Evolutionary conservation across 192 early-diverging fungal species (phyloP), one percentile per base, ranked within the genome.

Genomic region (Paraglomus brasilianum): DNA sequence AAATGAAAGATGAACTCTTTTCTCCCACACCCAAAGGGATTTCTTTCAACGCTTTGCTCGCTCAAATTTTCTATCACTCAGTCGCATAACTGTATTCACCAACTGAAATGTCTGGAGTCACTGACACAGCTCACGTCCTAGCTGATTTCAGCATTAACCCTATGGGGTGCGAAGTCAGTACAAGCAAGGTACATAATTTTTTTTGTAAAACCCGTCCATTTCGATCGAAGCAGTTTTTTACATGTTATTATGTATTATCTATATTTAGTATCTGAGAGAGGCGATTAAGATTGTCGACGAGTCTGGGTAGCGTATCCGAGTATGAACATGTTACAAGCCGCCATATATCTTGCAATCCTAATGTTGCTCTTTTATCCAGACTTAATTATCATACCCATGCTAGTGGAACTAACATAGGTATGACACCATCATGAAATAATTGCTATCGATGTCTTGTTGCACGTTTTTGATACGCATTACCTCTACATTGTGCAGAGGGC

Each of bases 351-450:
- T 30, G 30, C 3, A 30, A 30, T 30, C 3, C 30, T 30, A 30
- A 30, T 3, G 30, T 30, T 30, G 3, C 30, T 30, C 30, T 30
- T 30, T 30, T 30, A 24, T 38, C 24, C 15, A 41, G 57, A n/a
- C 42, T 59, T 30, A 59, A 59, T 17, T 59, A 9, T 17, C 15
- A 39, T 7, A 0, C 38, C 24, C 57, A 59, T 22, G 21, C 30
- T 13, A 59, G n/a, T 41, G 57, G 57, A 59, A 59, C 57, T 8
- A 59, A 59, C n/a, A 17, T 59, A 5, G 57, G 57, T 59, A 36
- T 17, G 17, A 2, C 1, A 15, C 47, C 47, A 48, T 48, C 1
- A 13, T 15, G 13, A 48, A 1, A 4, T 48, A 2, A 41, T 42
- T 36, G 4, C 42, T 6, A 59, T 30, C 15, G 19, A 21, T 19